Percentiles rank a stretch among this genome's conserved stretches.
Evolutionary conservation across 2,329 filamentous ascomycete species (phyloP).

Genomic region (Xylariaceae sp.): DNA sequence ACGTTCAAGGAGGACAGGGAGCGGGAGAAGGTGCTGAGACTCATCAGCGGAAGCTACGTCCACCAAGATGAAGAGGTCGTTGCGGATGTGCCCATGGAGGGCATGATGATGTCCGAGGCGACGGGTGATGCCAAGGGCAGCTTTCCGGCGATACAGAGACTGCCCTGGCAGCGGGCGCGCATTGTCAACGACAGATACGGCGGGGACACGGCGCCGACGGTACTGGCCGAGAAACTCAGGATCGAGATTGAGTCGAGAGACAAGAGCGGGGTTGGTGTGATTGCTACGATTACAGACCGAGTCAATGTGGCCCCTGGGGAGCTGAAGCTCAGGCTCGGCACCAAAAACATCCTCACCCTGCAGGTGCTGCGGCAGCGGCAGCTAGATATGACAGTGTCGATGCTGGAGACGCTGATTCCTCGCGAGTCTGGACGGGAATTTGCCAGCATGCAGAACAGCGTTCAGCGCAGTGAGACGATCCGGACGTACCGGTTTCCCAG

Average conservation of each 20-base stretch:
- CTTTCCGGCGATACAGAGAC: constrained; percentile 39
- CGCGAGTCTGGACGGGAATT: constrained; percentile 58
- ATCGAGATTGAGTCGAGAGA: constrained; percentile 68
- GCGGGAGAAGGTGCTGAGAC: constrained; percentile 61
- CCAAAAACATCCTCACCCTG: constrained; percentile 53
- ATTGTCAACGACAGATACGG: constrained; percentile 67
- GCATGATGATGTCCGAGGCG: constrained; percentile 53
- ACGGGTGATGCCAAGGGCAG: constrained; percentile 41
- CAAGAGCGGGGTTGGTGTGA: constrained; percentile 22
- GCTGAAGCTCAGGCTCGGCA: constrained; percentile 57
- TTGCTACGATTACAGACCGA: constrained; percentile 71
- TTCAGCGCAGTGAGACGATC: constrained; percentile 54
- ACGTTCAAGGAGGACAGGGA: constrained; percentile 70
- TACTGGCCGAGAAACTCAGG: constrained; percentile 69
- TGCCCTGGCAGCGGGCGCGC: constrained; percentile 59
- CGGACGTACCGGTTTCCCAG: constrained; percentile 64
- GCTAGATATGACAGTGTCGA: constrained; percentile 66
- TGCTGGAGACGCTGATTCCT: constrained; percentile 59
- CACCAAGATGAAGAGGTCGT: constrained; percentile 62
- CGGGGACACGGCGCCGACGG: constrained; percentile 55
- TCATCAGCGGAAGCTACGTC: constrained; percentile 66
- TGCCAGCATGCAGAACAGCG: constrained; percentile 47
- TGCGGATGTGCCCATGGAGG: constrained; percentile 59
- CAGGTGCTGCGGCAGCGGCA: constrained; percentile 66
- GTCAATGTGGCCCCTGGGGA: constrained; percentile 76